Conservation (phyloP, 2,329 filamentous ascomycete genomes). For the Fulvia fulva region DNA sequence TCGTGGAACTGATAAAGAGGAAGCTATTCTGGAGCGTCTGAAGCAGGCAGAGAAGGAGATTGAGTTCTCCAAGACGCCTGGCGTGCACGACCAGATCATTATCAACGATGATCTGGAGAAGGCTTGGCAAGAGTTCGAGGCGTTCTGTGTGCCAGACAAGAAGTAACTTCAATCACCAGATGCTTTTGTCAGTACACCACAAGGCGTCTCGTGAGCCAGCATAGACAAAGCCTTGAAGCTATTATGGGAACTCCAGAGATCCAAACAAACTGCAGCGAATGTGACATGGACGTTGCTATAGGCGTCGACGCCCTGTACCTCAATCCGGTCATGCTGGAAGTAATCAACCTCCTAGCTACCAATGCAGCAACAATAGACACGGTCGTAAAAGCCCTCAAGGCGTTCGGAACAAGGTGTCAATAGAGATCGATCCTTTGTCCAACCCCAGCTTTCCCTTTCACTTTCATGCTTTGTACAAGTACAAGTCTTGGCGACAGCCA, state of each 20-base stretch:
- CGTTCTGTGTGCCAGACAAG: constrained; percentile 29
- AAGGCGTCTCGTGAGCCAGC: too few relatives aligned
- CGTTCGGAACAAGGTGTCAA: not conserved
- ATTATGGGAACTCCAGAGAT: too few relatives aligned
- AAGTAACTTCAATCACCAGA: not conserved
- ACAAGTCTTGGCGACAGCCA: not conserved
- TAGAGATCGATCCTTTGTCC: not conserved
- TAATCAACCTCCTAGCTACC: not conserved
- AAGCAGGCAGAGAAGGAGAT: constrained; percentile 70
- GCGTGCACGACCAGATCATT: constrained; percentile 62
- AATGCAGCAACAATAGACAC: not conserved
- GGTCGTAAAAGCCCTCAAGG: not conserved
- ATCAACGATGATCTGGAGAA: constrained; percentile 63
- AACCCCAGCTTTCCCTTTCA: not conserved
- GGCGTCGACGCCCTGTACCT: too few relatives aligned
- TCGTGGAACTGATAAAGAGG: constrained; percentile 74
- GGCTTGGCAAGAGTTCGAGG: constrained; percentile 50
- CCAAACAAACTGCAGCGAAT: too few relatives aligned
- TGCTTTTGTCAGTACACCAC: too few relatives aligned
- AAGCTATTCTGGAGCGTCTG: constrained; percentile 64
- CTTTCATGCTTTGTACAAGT: not conserved
- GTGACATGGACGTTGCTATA: too few relatives aligned
- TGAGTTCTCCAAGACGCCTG: constrained; percentile 64
- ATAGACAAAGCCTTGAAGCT: too few relatives aligned
- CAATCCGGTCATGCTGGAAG: too few relatives aligned